Conservation (phyloP, 257 asterid species). For the Solanum lycopersicoides region DNA sequence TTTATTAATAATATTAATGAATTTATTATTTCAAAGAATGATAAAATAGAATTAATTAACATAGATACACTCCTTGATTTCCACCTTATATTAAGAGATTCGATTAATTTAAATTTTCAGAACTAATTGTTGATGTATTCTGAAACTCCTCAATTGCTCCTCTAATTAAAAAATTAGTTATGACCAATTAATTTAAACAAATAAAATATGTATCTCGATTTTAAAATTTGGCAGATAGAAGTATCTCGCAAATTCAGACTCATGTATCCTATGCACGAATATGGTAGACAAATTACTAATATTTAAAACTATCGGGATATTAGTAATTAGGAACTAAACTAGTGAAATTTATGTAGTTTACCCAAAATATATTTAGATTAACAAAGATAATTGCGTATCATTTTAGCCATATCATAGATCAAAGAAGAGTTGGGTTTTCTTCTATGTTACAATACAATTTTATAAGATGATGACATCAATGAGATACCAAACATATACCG, state of each 20-base stretch:
- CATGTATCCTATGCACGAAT: not conserved
- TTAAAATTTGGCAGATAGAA: not conserved
- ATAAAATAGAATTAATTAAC: not conserved
- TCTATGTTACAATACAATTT: not conserved
- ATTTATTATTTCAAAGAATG: no score
- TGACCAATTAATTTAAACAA: no score
- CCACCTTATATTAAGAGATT: not conserved
- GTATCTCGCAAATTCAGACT: not conserved
- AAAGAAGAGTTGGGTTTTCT: not conserved
- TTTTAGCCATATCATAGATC: not conserved
- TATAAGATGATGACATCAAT: not conserved
- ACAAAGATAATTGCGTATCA: not conserved
- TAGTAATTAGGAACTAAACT: no score
- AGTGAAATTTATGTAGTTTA: not conserved
- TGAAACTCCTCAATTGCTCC: not conserved
- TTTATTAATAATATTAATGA: no score
- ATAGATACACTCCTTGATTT: not conserved
- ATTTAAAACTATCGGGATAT: no score
- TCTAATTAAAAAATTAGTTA: not conserved
- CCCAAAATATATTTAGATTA: not conserved
- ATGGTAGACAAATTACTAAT: no score
- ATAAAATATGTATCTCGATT: not conserved
- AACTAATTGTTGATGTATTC: no score
- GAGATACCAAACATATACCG: not conserved
- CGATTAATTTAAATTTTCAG: not conserved